A percentile compares a stretch with the other conserved stretches of the same genome.
These are phyloP conservation scores for Licmophora abbreviata DNA, from an alignment of 108 stramenopile species.

Conservation along the genomic window DNA sequence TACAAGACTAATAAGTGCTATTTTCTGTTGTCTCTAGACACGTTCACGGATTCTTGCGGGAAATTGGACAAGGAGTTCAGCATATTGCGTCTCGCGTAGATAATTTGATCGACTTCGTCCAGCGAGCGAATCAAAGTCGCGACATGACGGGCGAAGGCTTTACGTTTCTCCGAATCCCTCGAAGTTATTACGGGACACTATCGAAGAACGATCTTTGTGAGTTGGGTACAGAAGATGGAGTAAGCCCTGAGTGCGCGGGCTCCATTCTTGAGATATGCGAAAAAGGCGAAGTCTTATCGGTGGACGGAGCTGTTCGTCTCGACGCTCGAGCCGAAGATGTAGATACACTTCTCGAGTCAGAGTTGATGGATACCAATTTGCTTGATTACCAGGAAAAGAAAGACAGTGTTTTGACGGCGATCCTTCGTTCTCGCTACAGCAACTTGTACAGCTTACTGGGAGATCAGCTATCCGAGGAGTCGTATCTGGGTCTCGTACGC, in stretches of 20 bases:
- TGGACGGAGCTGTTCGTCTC: slow-evolving; percentile 62
- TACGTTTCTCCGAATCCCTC: slow-evolving; percentile 77
- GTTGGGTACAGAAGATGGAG: slow-evolving; percentile 5
- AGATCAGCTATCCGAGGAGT: slow-evolving; percentile 56
- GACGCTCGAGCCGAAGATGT: slow-evolving; percentile 24
- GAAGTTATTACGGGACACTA: slow-evolving; percentile 79
- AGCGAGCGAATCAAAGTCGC: slow-evolving; percentile 65
- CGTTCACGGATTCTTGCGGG: slow-evolving; percentile 78
- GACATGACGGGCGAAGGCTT: slow-evolving; percentile 76
- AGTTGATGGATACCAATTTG: slow-evolving; percentile 9
- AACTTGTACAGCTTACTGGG: slow-evolving; percentile 71
- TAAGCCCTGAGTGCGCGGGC: slow-evolving; percentile 31
- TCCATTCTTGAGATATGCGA: slow-evolving; percentile 33
- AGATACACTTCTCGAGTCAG: slow-evolving; percentile 13
- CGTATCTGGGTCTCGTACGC: slow-evolving; percentile 69
- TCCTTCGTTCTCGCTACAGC: slow-evolving; percentile 62
- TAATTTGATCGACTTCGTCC: slow-evolving; percentile 69
- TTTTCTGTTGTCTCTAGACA: slow-evolving; percentile 26
- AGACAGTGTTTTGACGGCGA: slow-evolving; percentile 33
- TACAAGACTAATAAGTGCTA: neutral
- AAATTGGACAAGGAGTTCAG: slow-evolving; percentile 86
- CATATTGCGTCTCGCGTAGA: slow-evolving; percentile 81
- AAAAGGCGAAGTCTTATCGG: slow-evolving; percentile 19
- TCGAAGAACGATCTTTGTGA: slow-evolving; percentile 25
- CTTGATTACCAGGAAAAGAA: slow-evolving; percentile 26